Evolutionary conservation across 139 green algal species (phyloP).

Genomic region (Tetraselmis chui): DNA sequence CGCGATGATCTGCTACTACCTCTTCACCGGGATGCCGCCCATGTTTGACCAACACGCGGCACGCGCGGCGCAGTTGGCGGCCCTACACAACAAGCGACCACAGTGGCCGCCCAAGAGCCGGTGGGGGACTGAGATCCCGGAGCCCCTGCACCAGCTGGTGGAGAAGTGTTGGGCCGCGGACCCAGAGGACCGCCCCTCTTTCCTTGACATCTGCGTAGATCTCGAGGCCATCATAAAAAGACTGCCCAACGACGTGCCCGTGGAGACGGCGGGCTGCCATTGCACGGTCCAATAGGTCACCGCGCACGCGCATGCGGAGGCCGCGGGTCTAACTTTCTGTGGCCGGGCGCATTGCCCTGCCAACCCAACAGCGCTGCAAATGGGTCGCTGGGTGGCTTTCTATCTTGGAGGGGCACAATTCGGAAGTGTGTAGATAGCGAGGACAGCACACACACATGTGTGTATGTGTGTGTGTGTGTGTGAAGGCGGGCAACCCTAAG

Average conservation of each 20-base stretch:
- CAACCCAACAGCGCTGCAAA: too few species aligned
- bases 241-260: neutral
- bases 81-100: neutral
- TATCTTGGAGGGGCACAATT: too few species aligned
- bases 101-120: constrained; percentile 9
- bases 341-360: too few species aligned
- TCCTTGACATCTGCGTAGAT: neutral
- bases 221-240: constrained; percentile 6
- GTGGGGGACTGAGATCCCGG: constrained; percentile 13
- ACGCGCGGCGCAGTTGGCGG: constrained; percentile 11
- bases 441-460: too few species aligned
- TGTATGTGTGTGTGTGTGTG: too few species aligned
- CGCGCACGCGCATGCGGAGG: too few species aligned
- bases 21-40: constrained; percentile 14
- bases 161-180: constrained; percentile 11
- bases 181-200: constrained; percentile 8
- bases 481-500: too few species aligned
- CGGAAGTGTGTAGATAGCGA: too few species aligned
- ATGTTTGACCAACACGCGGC: constrained; percentile 7
- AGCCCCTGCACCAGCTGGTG: constrained; percentile 18
- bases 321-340: too few species aligned
- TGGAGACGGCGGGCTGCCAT: neutral
- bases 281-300: neutral
- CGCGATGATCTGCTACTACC: constrained; percentile 24
- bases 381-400: too few species aligned